phyloP scores from a whole-genome alignment of 371 early-diverging fungal species.

The Mortierella sp. region DNA sequence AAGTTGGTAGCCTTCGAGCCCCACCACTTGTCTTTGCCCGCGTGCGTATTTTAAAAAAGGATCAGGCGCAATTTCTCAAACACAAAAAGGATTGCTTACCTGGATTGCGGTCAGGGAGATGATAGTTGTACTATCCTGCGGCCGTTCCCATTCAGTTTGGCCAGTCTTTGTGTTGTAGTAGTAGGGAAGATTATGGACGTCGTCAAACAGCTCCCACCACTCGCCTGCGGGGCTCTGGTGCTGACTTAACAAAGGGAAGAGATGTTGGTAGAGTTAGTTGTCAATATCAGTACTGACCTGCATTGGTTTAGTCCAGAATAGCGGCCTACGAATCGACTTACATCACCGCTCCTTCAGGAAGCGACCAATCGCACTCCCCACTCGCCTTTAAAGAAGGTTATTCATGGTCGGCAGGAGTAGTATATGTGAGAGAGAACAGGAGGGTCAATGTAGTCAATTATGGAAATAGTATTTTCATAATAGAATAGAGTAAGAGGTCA shows the following conservation, averaged over 20 bases:
- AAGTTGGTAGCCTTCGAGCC: no score
- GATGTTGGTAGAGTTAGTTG: not conserved
- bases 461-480: no score
- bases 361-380: slow-evolving; percentile 66
- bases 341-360: slow-evolving; percentile 63
- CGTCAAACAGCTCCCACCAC: slow-evolving; percentile 97
- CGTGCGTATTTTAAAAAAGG: not conserved
- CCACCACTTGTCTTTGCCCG: no score
- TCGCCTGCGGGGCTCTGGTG: slow-evolving; percentile 78
- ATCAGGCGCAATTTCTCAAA: slow-evolving; percentile 2
- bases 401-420: no score
- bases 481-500: not conserved
- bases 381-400: slow-evolving; percentile 52
- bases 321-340: slow-evolving; percentile 30
- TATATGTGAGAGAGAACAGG: not conserved
- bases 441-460: not conserved
- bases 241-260: slow-evolving; percentile 51
- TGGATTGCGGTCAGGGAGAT: slow-evolving; percentile 83
- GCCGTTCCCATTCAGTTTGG: slow-evolving; percentile 89
- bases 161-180: slow-evolving; percentile 90
- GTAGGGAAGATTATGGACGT: slow-evolving; percentile 83
- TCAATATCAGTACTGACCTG: not conserved
- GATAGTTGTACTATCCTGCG: slow-evolving; percentile 73
- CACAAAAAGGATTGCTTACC: slow-evolving; percentile 46
- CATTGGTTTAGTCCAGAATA: not conserved